Percentiles rank a stretch among this genome's conserved stretches.
These are phyloP conservation scores for Mycena kentingensis DNA, from an alignment of 768 basidiomycete genomes.

Conservation along the genomic window DNA sequence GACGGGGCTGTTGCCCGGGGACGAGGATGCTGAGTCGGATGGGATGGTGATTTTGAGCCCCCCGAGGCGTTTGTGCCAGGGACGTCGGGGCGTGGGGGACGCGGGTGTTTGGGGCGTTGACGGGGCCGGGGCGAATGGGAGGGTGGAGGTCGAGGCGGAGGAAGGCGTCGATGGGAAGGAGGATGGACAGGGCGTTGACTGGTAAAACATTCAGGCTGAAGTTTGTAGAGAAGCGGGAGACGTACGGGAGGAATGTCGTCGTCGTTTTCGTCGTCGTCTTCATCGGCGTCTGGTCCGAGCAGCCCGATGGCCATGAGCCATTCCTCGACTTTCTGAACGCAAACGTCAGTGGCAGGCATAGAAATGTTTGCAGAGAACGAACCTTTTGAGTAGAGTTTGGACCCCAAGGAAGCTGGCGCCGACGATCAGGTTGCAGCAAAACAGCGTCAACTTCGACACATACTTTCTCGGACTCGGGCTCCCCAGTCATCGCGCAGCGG, in stretches of 20 bases:
- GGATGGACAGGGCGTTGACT: not conserved
- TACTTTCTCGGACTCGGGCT: conserved; percentile 6
- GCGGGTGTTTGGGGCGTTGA: not conserved
- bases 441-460: not conserved
- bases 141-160: not conserved
- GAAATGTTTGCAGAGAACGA: not conserved
- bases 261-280: not conserved
- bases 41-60: conserved; percentile 10
- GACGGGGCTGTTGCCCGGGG: not conserved
- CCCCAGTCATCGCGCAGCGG: conserved; percentile 7
- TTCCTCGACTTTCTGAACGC: conserved; percentile 4
- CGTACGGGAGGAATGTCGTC: not conserved
- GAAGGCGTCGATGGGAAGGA: not conserved
- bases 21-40: not conserved
- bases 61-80: conserved; percentile 14
- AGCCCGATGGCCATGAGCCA: conserved; percentile 12
- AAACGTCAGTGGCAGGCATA: not conserved
- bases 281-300: conserved; percentile 2
- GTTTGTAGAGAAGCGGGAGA: not conserved
- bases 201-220: not conserved
- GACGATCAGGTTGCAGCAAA: not conserved
- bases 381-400: conserved; percentile 16
- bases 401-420: conserved; percentile 5
- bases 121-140: not conserved
- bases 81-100: not conserved